These are phyloP conservation scores for Galerina sulciceps DNA, from an alignment of 768 basidiomycete genomes.

Conservation along the genomic window DNA sequence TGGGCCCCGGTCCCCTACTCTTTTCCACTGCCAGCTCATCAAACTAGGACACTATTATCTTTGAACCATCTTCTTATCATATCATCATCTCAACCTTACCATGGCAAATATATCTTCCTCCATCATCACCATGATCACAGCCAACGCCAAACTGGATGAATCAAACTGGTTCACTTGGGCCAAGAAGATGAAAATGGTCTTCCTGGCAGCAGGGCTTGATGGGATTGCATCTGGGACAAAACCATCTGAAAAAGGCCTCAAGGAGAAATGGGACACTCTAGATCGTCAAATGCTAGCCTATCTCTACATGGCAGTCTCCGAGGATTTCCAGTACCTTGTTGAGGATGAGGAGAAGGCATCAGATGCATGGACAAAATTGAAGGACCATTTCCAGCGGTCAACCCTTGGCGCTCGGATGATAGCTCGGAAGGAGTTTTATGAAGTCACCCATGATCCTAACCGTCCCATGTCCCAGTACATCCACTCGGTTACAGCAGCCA, in stretches of 20 bases:
- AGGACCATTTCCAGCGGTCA: slow-evolving; percentile 16
- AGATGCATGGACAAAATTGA: background rate
- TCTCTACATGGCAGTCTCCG: no score
- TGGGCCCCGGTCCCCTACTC: background rate
- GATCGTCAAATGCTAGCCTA: background rate
- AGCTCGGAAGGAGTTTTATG: slow-evolving; percentile 12
- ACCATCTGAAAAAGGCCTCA: background rate
- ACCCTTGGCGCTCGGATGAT: slow-evolving; percentile 14
- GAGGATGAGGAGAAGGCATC: background rate
- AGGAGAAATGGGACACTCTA: background rate
- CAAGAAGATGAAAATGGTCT: background rate
- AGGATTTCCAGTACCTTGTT: background rate
- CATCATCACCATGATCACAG: no score
- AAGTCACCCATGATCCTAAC: slow-evolving; percentile 15
- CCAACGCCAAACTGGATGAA: background rate
- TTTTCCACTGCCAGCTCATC: background rate
- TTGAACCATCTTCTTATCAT: background rate
- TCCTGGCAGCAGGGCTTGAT: background rate
- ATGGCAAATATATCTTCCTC: no score
- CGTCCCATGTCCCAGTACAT: slow-evolving; percentile 17
- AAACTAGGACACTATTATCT: no score
- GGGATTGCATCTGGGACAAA: background rate
- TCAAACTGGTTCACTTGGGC: background rate
- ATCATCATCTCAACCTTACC: no score
- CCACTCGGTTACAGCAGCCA: slow-evolving; percentile 10